These are phyloP conservation scores for Dicorynia guianensis DNA, from an alignment of 306 rosid species.

Conservation along the genomic window DNA sequence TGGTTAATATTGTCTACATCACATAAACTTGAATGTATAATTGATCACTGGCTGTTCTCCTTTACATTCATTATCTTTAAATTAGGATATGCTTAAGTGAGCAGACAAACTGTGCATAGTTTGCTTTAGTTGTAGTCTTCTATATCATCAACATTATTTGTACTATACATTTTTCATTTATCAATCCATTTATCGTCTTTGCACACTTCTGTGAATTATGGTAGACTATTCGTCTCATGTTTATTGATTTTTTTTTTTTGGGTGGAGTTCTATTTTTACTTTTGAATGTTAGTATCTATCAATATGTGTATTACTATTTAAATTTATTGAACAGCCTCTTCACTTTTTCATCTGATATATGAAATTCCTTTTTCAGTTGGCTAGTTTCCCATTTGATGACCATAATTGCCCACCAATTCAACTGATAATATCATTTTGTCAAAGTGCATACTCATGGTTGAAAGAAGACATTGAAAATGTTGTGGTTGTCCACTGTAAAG, in stretches of 20 bases:
- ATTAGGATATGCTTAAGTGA: neutral
- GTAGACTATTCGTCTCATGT: conserved; percentile 10
- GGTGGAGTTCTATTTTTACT: neutral
- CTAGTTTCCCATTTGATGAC: conserved; percentile 95
- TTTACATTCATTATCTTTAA: neutral
- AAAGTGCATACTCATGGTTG: conserved; percentile 97
- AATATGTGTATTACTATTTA: conserved; percentile 26
- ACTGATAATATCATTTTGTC: conserved; percentile 85
- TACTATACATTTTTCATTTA: conserved; percentile 28
- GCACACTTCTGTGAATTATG: conserved; percentile 23
- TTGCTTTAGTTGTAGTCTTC: conserved; percentile 28
- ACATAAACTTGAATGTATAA: conserved; percentile 1
- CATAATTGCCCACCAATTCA: conserved; percentile 95
- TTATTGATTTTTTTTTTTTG: conserved; percentile 13
- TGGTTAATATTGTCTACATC: conserved; percentile 16
- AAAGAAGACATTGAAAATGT: conserved; percentile 96
- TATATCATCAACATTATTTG: conserved; percentile 4
- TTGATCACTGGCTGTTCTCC: neutral
- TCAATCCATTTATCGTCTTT: conserved; percentile 22
- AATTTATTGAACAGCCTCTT: conserved; percentile 17
- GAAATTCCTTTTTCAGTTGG: conserved; percentile 69
- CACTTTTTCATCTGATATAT: conserved; percentile 34
- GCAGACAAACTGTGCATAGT: no score
- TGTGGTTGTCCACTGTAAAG: conserved; percentile 98
- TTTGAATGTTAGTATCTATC: conserved; percentile 23